Conservation (phyloP, 495 filamentous ascomycete species). For the Letharia columbiana region DNA sequence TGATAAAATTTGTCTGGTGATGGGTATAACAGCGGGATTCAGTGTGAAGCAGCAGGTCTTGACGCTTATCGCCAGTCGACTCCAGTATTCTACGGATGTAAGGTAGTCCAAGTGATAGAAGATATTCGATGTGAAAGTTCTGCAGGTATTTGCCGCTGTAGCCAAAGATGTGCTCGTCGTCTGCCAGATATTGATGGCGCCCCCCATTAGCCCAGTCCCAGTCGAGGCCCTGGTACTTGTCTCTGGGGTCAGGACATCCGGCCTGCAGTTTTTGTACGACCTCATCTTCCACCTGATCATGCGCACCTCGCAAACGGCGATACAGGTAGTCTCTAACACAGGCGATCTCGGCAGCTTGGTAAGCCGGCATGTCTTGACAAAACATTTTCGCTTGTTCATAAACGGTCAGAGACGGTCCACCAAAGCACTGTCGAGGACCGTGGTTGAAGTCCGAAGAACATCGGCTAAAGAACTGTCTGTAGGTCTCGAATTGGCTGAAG, state of each 20-base stretch:
- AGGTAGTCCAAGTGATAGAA: neutral
- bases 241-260: neutral
- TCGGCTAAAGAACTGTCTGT: neutral
- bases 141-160: neutral
- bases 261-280: neutral
- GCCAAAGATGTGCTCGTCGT: neutral
- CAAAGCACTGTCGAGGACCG: neutral
- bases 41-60: neutral
- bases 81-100: neutral
- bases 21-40: neutral
- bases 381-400: neutral
- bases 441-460: neutral
- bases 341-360: neutral
- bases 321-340: conserved; percentile 2
- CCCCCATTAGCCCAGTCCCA: neutral
- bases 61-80: neutral
- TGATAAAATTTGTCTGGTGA: neutral
- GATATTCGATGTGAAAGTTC: neutral
- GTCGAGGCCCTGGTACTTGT: neutral
- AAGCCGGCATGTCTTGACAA: neutral
- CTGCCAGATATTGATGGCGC: neutral
- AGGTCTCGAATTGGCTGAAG: neutral
- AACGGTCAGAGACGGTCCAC: neutral
- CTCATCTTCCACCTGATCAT: neutral
- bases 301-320: neutral